These are phyloP conservation scores for Alloascoidea africana DNA, from an alignment of 805 yeast species.

Conservation along the genomic window DNA sequence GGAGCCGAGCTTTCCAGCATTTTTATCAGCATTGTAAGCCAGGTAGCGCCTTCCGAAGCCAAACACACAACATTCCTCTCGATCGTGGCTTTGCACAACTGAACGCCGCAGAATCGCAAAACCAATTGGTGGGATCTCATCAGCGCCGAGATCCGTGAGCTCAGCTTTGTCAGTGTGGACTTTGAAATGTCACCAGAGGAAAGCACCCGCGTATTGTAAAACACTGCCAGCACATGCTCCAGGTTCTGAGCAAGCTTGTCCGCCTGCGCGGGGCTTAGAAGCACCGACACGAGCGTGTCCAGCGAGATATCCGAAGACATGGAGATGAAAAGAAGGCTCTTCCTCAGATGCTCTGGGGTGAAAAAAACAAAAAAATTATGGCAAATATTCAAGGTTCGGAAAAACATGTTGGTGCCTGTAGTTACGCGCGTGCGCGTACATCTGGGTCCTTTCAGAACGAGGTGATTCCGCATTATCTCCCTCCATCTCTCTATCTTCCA, in stretches of 20 bases:
- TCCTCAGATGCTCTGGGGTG: too few relatives aligned
- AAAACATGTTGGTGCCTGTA: too few relatives aligned
- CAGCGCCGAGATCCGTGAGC: constrained; percentile 16
- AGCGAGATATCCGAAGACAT: too few relatives aligned
- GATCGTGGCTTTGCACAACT: constrained; percentile 14
- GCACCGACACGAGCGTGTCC: too few relatives aligned
- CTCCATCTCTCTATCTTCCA: too few relatives aligned
- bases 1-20: constrained; percentile 21
- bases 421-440: too few relatives aligned
- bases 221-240: not conserved
- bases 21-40: constrained; percentile 22
- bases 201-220: constrained; percentile 6
- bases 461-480: too few relatives aligned
- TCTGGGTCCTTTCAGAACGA: too few relatives aligned
- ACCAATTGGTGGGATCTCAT: constrained; percentile 20
- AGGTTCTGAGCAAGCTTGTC: too few relatives aligned
- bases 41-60: constrained; percentile 21
- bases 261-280: too few relatives aligned
- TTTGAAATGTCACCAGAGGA: constrained; percentile 7
- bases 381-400: too few relatives aligned
- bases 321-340: constrained; percentile 2
- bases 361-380: too few relatives aligned
- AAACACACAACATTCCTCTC: constrained; percentile 14
- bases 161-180: constrained; percentile 13
- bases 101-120: constrained; percentile 21